Evolutionary conservation across 2,329 filamentous ascomycete species (phyloP).

Genomic region (Exophiala lecanii-corni): DNA sequence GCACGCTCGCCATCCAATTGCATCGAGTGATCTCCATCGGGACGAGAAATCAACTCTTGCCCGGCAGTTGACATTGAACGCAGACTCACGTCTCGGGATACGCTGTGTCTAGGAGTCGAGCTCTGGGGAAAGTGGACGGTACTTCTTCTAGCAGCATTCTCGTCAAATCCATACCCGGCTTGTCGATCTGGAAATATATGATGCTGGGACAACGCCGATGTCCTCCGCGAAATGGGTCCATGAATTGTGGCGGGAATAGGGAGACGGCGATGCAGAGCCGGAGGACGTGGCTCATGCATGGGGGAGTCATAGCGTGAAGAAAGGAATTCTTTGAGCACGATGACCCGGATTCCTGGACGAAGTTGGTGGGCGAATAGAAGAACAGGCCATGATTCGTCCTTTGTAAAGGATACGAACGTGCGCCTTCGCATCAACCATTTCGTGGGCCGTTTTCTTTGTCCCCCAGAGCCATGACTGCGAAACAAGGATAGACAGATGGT

Average conservation of each 20-base stretch:
- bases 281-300: conserved; percentile 33
- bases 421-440: neutral
- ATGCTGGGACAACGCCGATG: conserved; percentile 27
- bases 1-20: conserved; percentile 6
- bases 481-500: conserved; percentile 8
- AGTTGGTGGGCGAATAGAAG: conserved; percentile 15
- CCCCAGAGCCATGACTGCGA: too few relatives aligned
- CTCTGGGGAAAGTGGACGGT: conserved; percentile 14
- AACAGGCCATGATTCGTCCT: conserved; percentile 9
- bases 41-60: neutral
- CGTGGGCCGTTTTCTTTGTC: neutral
- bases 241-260: conserved; percentile 36
- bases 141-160: conserved; percentile 16
- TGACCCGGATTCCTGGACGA: conserved; percentile 17
- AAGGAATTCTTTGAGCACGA: conserved; percentile 26
- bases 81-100: neutral
- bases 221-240: conserved; percentile 31
- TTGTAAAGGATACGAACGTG: conserved; percentile 13
- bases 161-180: conserved; percentile 6
- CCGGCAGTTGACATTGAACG: neutral
- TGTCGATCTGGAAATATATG: conserved; percentile 22
- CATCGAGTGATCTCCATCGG: neutral
- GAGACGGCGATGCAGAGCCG: conserved; percentile 42
- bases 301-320: conserved; percentile 28
- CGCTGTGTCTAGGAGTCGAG: neutral